Evolutionary conservation across 805 yeast genomes (phyloP), one percentile per base, ranked within the genome.

Genomic region (Maudiozyma pseudohumilis): DNA sequence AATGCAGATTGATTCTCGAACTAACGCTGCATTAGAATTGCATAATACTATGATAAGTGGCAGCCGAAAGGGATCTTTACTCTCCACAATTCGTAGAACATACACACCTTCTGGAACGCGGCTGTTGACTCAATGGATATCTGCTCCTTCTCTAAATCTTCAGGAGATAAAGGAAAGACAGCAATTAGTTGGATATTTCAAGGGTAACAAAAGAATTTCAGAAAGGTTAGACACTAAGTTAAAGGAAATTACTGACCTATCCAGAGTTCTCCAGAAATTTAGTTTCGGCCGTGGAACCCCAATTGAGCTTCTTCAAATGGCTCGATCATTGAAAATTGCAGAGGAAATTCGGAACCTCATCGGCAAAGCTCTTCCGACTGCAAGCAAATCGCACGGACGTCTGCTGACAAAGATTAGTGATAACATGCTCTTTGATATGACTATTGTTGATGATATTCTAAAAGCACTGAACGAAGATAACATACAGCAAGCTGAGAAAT

Each of bases 91-190:
- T 3, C 72, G 75, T 40, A 63, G 80, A 36, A 89, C 97, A 0
- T 74, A 72, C 3, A 86, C 97, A 0, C 68, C 79, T 1, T 77
- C 92, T 0, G 97, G 97, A 0, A 64, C 94, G 0, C 64, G 97
- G 29, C 52, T 82, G n/a, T 60, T 92, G 10, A 72, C 79, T 6
- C 77, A 78, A 36, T 86, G 96, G 96, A 60, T 89, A 4, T 68
- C 83, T 19, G 75, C 85, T 2, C 98, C 98, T 0, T 69, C 84
- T 0, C 68, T 80, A 8, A 72, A 80, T 48, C 49, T 72, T 0
- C 48, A 53, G 0, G 81, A 74, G 43, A 75, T 92, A 11, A 56
- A 55, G 13, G 49, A 55, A 15, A 64, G 98, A 20, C 84, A 77
- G 33, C 61, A 60, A 13, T 47, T 70, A 10, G 80, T 82, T 0